Evolutionary conservation across 495 filamentous ascomycete genomes (phyloP).

Genomic region (Glarea lozoyensis): DNA sequence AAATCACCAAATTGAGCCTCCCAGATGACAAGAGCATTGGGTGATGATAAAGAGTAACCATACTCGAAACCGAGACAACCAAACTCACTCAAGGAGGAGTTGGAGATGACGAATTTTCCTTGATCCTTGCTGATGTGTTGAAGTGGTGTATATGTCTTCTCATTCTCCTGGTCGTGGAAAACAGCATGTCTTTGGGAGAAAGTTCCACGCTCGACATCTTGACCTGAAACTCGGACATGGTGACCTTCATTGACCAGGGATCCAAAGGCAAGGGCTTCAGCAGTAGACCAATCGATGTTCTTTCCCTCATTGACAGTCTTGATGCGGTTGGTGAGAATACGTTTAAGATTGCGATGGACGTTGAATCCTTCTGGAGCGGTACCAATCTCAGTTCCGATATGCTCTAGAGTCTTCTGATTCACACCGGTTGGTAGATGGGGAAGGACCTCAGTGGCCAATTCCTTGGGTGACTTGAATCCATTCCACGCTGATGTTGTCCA

Average conservation of each 20-base stretch:
- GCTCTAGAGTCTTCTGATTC: slow-evolving; percentile 54
- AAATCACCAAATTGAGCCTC: slow-evolving; percentile 99
- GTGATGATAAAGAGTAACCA: slow-evolving; percentile 93
- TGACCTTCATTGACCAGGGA: slow-evolving; percentile 83
- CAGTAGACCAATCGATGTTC: slow-evolving; percentile 95
- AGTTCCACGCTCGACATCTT: slow-evolving; percentile 98
- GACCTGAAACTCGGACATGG: slow-evolving; percentile 93
- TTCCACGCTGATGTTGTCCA: slow-evolving; percentile 99
- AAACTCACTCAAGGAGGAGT: slow-evolving; percentile 94
- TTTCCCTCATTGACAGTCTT: slow-evolving; percentile 91
- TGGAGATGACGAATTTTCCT: slow-evolving; percentile 90
- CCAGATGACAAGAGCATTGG: slow-evolving; percentile 96
- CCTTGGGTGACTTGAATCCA: slow-evolving; percentile 97
- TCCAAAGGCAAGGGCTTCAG: slow-evolving; percentile 93
- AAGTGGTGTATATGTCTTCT: slow-evolving; percentile 86
- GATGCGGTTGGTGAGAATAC: slow-evolving; percentile 81
- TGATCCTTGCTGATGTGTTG: slow-evolving; percentile 83
- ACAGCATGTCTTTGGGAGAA: slow-evolving; percentile 98
- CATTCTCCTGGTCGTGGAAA: slow-evolving; percentile 91
- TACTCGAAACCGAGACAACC: slow-evolving; percentile 97
- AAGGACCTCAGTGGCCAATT: slow-evolving; percentile 87
- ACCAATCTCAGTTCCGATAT: slow-evolving; percentile 71
- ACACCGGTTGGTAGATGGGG: slow-evolving; percentile 87
- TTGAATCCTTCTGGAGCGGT: slow-evolving; percentile 74
- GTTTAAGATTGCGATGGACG: slow-evolving; percentile 90